Conservation (phyloP, 2,329 filamentous ascomycete genomes). For the Fusarium sublunatum region DNA sequence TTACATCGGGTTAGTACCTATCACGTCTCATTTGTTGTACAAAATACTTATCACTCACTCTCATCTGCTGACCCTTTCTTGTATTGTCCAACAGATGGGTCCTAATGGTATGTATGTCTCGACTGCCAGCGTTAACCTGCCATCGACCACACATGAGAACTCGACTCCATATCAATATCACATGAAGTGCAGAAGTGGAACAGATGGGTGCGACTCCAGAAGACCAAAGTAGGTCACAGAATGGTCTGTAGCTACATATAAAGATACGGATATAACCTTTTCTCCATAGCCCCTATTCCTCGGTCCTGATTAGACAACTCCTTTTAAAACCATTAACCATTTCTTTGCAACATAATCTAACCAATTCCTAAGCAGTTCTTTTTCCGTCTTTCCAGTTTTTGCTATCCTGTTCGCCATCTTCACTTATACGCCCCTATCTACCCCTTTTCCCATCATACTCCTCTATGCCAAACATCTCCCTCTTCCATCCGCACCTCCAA, state of each 20-base stretch:
- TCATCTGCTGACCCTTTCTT: neutral
- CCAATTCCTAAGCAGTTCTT: neutral
- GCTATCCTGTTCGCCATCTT: slow-evolving; percentile 27
- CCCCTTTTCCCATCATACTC: slow-evolving; percentile 9
- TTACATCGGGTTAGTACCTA: too few species aligned
- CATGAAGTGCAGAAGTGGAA: neutral
- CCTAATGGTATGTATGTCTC: neutral
- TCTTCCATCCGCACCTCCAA: slow-evolving; percentile 28
- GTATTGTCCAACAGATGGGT: neutral
- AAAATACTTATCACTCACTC: too few species aligned
- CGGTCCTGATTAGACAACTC: slow-evolving; percentile 25
- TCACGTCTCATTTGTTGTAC: too few species aligned
- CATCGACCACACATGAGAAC: neutral
- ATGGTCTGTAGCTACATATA: neutral
- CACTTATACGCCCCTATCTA: slow-evolving; percentile 18
- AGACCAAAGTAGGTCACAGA: too few species aligned
- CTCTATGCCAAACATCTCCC: slow-evolving; percentile 20
- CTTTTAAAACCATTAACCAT: slow-evolving; percentile 18
- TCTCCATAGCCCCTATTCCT: slow-evolving; percentile 7
- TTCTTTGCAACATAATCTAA: neutral
- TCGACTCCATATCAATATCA: too few species aligned
- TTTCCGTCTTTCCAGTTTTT: slow-evolving; percentile 13
- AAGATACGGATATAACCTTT: neutral
- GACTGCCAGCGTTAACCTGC: neutral
- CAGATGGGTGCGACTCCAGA: too few species aligned